phyloP scores from a whole-genome alignment of 1,139 yeast genomes.

The Suhomyces bolitotheri region DNA sequence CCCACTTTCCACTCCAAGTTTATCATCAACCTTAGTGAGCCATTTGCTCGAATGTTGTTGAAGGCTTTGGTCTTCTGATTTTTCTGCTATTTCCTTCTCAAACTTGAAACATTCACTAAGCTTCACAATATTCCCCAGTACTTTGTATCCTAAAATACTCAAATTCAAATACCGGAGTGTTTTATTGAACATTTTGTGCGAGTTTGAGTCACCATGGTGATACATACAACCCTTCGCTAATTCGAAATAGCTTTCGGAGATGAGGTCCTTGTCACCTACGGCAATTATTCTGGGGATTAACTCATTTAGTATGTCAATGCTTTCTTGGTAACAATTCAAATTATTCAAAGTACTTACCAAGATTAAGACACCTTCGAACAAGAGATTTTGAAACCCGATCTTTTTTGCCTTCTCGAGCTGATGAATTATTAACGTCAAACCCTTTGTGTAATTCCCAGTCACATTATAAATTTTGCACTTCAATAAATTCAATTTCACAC shows the following conservation, averaged over 20 bases:
- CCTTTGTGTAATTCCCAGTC: conserved; percentile 42
- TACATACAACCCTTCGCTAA: conserved; percentile 32
- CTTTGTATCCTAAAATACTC: conserved; percentile 47
- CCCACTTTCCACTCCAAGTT: conserved; percentile 33
- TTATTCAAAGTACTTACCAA: conserved; percentile 40
- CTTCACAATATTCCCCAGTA: conserved; percentile 30
- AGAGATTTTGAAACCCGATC: conserved; percentile 40
- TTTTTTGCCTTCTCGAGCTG: conserved; percentile 43
- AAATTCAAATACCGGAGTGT: conserved; percentile 39
- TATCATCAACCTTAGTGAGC: conserved; percentile 28
- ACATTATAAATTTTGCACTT: conserved; percentile 42
- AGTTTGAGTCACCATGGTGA: conserved; percentile 17
- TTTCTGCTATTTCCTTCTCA: conserved; percentile 35
- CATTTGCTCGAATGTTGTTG: conserved; percentile 35
- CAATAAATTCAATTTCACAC: conserved; percentile 44
- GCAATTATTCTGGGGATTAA: conserved; percentile 44
- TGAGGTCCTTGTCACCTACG: conserved; percentile 33
- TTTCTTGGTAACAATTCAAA: conserved; percentile 39
- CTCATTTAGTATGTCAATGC: conserved; percentile 32
- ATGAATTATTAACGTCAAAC: conserved; percentile 45
- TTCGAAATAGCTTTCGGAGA: conserved; percentile 40
- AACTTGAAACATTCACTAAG: conserved; percentile 32
- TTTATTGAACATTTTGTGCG: conserved; percentile 20
- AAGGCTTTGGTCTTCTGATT: conserved; percentile 27
- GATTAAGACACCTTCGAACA: conserved; percentile 42